Evolutionary conservation across 1,284 basidiomycete species (phyloP).

Genomic region (Ganoderma boninense): DNA sequence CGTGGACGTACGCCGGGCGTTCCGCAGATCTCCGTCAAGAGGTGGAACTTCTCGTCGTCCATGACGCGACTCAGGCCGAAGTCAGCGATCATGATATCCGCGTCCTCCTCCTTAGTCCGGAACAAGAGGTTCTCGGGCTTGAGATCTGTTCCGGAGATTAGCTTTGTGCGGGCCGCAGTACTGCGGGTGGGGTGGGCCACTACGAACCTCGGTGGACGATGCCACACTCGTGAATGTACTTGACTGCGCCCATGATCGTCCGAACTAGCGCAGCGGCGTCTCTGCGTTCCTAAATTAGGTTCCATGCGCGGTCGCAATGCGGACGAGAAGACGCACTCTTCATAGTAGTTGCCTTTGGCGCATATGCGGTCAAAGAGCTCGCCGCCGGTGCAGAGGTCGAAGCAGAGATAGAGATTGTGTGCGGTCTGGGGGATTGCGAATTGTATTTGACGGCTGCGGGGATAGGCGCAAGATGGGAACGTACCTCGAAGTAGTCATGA

Average conservation of each 20-base stretch:
- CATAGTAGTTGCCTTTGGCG: constrained; percentile 96
- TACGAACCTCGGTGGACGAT: constrained; percentile 92
- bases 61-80: constrained; percentile 93
- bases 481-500: constrained; percentile 96
- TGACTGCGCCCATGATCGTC: constrained; percentile 88
- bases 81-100: constrained; percentile 97
- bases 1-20: constrained; percentile 73
- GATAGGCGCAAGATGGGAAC: constrained; percentile 23
- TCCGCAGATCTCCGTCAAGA: constrained; percentile 95
- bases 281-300: constrained; percentile 46
- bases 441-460: neutral
- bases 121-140: constrained; percentile 99
- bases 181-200: neutral
- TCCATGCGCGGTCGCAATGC: neutral
- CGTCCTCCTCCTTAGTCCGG: constrained; percentile 88
- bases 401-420: constrained; percentile 95
- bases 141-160: constrained; percentile 64
- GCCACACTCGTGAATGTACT: constrained; percentile 91
- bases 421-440: constrained; percentile 64
- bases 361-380: constrained; percentile 99
- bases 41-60: constrained; percentile 89
- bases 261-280: constrained; percentile 93
- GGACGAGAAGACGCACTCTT: constrained; percentile 67
- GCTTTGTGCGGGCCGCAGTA: neutral
- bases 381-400: constrained; percentile 97